Evolutionary conservation across 179 eudicot genomes (phyloP).

Genomic region (Sideroxylon spinosum): DNA sequence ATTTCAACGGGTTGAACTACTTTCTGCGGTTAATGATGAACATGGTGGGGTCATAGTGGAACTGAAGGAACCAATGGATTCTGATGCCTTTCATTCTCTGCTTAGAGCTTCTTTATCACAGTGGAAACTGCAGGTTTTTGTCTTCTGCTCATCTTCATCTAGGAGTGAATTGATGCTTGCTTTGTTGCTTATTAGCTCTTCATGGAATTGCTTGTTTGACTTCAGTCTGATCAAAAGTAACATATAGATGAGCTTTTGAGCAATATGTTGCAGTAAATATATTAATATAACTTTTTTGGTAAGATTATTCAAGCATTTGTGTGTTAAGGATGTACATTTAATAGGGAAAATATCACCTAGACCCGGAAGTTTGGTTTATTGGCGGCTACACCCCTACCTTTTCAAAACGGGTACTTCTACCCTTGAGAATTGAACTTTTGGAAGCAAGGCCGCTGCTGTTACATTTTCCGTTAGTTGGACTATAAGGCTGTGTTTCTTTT

Average conservation of each 20-base stretch:
- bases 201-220: not conserved
- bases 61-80: conserved; percentile 58
- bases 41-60: conserved; percentile 66
- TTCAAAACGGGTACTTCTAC: no score
- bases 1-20: conserved; percentile 25
- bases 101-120: conserved; percentile 59
- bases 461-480: no score
- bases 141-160: not conserved
- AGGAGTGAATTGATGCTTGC: not conserved
- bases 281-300: not conserved
- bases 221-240: not conserved
- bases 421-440: no score
- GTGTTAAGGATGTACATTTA: no score
- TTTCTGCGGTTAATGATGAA: conserved; percentile 53
- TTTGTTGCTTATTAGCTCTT: not conserved
- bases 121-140: conserved; percentile 70
- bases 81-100: conserved; percentile 32
- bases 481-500: no score
- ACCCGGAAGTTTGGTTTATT: no score
- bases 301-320: not conserved
- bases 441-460: no score
- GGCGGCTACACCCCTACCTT: no score
- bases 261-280: not conserved
- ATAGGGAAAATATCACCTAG: no score
- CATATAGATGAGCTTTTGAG: not conserved